Percentiles rank a stretch among this genome's conserved stretches.
phyloP scores from a whole-genome alignment of 169 alveolate species.

The Plasmodium blacklocki region DNA sequence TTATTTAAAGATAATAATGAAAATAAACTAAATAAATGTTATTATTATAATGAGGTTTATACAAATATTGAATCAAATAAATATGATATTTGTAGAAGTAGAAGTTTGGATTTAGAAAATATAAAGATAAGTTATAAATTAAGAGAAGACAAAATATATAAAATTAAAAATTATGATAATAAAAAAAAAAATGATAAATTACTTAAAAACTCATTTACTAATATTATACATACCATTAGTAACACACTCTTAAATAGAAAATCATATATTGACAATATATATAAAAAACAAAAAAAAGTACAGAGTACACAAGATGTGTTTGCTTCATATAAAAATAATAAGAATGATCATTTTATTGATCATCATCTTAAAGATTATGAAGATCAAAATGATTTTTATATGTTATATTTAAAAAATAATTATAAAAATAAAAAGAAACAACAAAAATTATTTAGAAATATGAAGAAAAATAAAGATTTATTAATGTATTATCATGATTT shows the following conservation, averaged over 20 bases:
- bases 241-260: conserved; percentile 18
- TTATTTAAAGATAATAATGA: not conserved
- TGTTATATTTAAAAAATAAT: not conserved
- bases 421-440: conserved; percentile 16
- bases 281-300: no score
- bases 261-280: not conserved
- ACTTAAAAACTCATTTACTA: conserved; percentile 34
- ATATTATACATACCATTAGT: conserved; percentile 45
- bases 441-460: conserved; percentile 5
- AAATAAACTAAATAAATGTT: no score
- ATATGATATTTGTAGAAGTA: not conserved
- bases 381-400: not conserved
- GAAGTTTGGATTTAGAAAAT: not conserved
- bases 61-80: not conserved
- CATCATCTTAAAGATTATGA: not conserved
- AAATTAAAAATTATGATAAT: not conserved
- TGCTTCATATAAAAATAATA: not conserved
- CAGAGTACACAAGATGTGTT: no score
- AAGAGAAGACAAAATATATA: not conserved
- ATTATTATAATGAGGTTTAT: no score
- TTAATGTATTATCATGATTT: conserved; percentile 75
- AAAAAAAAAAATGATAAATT: conserved; percentile 9
- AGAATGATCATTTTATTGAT: conserved; percentile 8
- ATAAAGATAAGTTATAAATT: no score
- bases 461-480: conserved; percentile 32